These are phyloP conservation scores for Thraustochytrium sp. DNA, from an alignment of 352 stramenopile genomes.

Conservation along the genomic window DNA sequence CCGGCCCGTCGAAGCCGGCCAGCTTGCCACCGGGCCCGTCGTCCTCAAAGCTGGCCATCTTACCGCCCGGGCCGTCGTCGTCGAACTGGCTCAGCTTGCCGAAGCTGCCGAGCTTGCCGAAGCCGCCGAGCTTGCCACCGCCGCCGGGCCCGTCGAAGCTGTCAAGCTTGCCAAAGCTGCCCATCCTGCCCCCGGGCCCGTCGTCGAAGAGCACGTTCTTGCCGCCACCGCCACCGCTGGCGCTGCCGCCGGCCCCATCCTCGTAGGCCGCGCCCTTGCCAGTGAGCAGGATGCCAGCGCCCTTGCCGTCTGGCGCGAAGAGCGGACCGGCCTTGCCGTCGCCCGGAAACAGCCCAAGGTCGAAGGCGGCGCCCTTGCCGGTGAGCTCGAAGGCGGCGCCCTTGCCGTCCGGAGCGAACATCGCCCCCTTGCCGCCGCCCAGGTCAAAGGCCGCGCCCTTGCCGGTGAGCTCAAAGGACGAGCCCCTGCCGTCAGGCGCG, in stretches of 20 bases:
- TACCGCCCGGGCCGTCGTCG: too few species aligned
- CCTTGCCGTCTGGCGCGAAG: not conserved
- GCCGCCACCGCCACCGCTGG: not conserved
- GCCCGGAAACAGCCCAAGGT: not conserved
- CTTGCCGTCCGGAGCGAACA: not conserved
- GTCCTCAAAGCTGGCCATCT: too few species aligned
- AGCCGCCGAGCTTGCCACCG: too few species aligned
- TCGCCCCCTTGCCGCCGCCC: not conserved
- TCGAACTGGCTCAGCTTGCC: too few species aligned
- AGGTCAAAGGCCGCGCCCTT: not conserved
- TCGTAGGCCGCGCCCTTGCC: not conserved
- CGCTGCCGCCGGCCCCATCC: not conserved
- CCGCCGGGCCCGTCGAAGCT: too few species aligned
- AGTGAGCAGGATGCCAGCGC: too few species aligned
- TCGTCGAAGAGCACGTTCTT: too few species aligned
- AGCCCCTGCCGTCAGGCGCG: not conserved
- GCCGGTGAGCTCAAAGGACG: not conserved
- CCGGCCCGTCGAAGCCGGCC: too few species aligned
- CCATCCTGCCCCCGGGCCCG: too few species aligned
- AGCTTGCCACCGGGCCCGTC: too few species aligned
- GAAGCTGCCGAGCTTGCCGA: too few species aligned
- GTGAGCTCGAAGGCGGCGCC: not conserved
- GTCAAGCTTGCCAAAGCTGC: too few species aligned
- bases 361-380: not conserved
- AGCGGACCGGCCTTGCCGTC: not conserved